Conservation (phyloP, 768 basidiomycete species). For the Guyanaporus albipodus region DNA sequence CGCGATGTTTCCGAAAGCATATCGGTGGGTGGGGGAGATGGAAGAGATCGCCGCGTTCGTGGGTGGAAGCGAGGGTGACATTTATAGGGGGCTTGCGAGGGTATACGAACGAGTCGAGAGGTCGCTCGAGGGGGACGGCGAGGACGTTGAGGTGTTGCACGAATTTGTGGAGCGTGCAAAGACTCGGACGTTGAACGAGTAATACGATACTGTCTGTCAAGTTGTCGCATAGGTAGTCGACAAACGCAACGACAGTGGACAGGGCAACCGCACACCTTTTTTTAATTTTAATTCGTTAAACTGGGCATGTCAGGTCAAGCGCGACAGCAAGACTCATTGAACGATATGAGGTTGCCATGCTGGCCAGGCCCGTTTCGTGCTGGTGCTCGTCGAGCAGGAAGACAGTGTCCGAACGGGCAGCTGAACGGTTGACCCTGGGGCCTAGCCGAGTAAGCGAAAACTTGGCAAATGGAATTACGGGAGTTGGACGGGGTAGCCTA, state of each 20-base stretch:
- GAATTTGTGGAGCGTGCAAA: slow-evolving; percentile 47
- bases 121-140: slow-evolving; percentile 36
- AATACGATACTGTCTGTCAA: slow-evolving; percentile 7
- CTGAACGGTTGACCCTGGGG: background rate
- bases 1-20: slow-evolving; percentile 57
- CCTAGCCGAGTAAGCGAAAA: slow-evolving; percentile 20
- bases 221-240: slow-evolving; percentile 10
- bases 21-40: slow-evolving; percentile 63
- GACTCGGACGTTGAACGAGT: slow-evolving; percentile 9
- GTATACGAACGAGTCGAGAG: slow-evolving; percentile 43
- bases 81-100: slow-evolving; percentile 46
- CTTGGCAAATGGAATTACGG: slow-evolving; percentile 29
- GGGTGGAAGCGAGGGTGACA: slow-evolving; percentile 39
- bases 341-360: too few relatives aligned
- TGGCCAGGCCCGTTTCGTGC: too few relatives aligned
- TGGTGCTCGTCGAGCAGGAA: background rate
- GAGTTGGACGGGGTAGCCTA: slow-evolving; percentile 12
- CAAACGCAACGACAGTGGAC: slow-evolving; percentile 3
- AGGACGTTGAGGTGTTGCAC: slow-evolving; percentile 39
- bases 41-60: slow-evolving; percentile 58
- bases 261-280: slow-evolving; percentile 20
- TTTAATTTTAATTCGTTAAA: slow-evolving; percentile 25
- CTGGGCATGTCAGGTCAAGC: slow-evolving; percentile 13
- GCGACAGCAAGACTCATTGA: slow-evolving; percentile 1
- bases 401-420: too few relatives aligned